Conservation (phyloP, 306 rosid genomes). For the Luffa acutangula region DNA sequence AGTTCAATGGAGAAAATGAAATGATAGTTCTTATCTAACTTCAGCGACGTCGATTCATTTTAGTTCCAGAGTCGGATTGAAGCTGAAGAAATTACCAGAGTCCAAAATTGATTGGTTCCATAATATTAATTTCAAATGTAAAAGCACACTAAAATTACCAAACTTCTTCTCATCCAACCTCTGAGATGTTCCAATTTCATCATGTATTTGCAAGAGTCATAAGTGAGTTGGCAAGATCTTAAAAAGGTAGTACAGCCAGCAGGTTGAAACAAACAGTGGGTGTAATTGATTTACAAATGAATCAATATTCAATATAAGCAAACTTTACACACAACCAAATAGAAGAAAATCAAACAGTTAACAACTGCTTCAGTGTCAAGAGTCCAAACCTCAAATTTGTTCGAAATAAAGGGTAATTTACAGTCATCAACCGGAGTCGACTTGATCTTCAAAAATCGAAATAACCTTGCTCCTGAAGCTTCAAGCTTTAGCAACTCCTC, state of each 20-base stretch:
- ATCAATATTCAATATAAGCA: not conserved
- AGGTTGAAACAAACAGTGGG: not conserved
- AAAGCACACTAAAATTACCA: not conserved
- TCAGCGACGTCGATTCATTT: not conserved
- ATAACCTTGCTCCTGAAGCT: not conserved
- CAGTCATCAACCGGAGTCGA: not conserved
- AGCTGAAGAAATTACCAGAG: not conserved
- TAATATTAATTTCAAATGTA: not conserved
- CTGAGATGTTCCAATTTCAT: no score
- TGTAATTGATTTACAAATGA: not conserved
- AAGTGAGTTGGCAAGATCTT: not conserved
- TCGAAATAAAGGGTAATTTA: not conserved
- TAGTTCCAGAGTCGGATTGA: not conserved
- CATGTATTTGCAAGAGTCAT: no score
- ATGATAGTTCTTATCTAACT: not conserved
- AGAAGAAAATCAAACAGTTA: not conserved
- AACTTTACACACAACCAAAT: not conserved
- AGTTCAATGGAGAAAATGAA: not conserved
- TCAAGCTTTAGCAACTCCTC: constrained; percentile 34
- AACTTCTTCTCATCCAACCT: no score
- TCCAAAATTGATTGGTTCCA: not conserved
- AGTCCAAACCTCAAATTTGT: not conserved
- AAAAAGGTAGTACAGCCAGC: not conserved
- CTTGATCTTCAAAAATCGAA: not conserved
- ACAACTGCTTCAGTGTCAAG: not conserved